phyloP scores from a whole-genome alignment of 148 eudicot genomes.

The Nepenthes gracilis region DNA sequence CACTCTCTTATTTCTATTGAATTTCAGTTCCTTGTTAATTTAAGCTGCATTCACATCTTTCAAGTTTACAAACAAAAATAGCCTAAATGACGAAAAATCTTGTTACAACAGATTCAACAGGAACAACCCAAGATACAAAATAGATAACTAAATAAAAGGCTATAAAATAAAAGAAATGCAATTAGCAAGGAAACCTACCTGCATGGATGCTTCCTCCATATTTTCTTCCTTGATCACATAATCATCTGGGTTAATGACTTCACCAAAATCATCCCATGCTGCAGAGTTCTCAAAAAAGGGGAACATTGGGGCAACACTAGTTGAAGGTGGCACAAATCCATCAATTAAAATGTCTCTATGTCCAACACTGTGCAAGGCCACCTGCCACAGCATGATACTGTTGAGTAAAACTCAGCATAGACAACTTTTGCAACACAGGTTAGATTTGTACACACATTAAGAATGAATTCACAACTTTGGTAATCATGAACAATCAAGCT shows the following conservation, averaged over 20 bases:
- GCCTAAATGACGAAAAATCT: too few relatives aligned
- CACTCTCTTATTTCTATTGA: too few relatives aligned
- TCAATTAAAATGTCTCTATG: conserved; percentile 67
- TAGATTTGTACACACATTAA: too few relatives aligned
- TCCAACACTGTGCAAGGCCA: conserved; percentile 35
- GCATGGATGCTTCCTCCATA: conserved; percentile 58
- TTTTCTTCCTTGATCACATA: conserved; percentile 79
- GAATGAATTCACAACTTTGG: too few relatives aligned
- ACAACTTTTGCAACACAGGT: too few relatives aligned
- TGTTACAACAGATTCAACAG: too few relatives aligned
- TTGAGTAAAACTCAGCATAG: background rate
- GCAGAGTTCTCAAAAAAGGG: conserved; percentile 54
- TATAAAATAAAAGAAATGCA: conserved; percentile 1
- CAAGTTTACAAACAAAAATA: too few relatives aligned
- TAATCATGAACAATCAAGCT: too few relatives aligned
- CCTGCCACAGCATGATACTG: conserved; percentile 27
- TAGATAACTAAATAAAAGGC: background rate
- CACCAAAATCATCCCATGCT: conserved; percentile 99
- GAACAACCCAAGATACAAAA: background rate
- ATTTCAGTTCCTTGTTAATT: too few relatives aligned
- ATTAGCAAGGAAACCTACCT: conserved; percentile 22
- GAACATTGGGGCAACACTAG: conserved; percentile 89
- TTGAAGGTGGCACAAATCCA: conserved; percentile 77
- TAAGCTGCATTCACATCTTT: too few relatives aligned
- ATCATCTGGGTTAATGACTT: conserved; percentile 90